Percentiles rank a stretch among this genome's conserved stretches.
These are phyloP conservation scores for Penicillium robsamsonii DNA, from an alignment of 495 filamentous ascomycete genomes.

Conservation along the genomic window DNA sequence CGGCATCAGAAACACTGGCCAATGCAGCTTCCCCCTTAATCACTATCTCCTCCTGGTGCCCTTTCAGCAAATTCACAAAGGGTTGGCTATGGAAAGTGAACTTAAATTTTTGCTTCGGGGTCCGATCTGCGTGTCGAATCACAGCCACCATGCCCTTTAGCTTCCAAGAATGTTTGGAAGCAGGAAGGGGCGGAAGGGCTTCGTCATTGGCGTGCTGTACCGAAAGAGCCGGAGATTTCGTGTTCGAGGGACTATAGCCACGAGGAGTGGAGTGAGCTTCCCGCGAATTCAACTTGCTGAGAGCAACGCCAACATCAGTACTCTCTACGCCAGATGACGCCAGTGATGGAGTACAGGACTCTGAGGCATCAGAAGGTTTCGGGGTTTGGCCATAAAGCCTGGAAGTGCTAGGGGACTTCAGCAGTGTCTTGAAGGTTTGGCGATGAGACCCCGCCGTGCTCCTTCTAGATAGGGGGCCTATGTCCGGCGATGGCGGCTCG, in stretches of 20 bases:
- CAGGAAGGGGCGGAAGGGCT: conserved; percentile 63
- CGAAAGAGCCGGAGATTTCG: conserved; percentile 33
- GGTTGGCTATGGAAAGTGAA: conserved; percentile 97
- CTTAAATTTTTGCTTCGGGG: conserved; percentile 98
- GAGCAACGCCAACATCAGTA: conserved; percentile 23
- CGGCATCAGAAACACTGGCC: conserved; percentile 83
- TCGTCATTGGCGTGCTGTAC: conserved; percentile 30
- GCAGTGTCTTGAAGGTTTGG: conserved; percentile 53
- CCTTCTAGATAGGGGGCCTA: conserved; percentile 33
- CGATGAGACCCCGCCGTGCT: conserved; percentile 39
- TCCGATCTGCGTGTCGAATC: conserved; percentile 92
- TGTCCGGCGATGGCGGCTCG: conserved; percentile 34
- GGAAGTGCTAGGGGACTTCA: conserved; percentile 64
- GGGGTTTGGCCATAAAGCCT: conserved; percentile 51
- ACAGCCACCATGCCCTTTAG: conserved; percentile 98
- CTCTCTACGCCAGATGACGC: conserved; percentile 49
- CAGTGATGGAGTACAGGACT: conserved; percentile 42
- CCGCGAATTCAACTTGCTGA: conserved; percentile 18
- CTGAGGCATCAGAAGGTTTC: conserved; percentile 38
- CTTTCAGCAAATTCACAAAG: conserved; percentile 89
- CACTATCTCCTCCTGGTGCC: conserved; percentile 93
- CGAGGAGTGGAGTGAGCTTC: conserved; percentile 30
- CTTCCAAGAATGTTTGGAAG: conserved; percentile 95
- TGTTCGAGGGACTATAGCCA: conserved; percentile 28
- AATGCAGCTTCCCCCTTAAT: conserved; percentile 89